Evolutionary conservation across 441 rosid species (phyloP).

Genomic region (Melastoma candidum): DNA sequence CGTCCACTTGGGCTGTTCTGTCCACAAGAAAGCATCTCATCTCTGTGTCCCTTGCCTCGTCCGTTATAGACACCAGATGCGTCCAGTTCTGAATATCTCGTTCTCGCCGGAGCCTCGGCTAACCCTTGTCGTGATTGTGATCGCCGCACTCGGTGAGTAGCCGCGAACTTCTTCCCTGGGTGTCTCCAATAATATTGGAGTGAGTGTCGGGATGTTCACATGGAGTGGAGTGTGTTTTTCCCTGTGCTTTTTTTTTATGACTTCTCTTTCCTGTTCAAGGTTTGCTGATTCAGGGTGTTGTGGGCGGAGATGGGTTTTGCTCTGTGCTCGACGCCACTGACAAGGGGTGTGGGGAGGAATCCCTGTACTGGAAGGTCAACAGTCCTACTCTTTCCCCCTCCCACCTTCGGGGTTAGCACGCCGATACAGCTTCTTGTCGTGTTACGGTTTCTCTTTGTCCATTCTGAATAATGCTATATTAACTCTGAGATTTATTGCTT

Average conservation of each 20-base stretch:
- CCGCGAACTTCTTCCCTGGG: no score
- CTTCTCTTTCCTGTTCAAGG: conserved; percentile 22
- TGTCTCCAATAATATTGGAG: no score
- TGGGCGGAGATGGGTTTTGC: conserved; percentile 57
- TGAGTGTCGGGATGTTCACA: no score
- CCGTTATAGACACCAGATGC: no score
- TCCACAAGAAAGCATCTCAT: no score
- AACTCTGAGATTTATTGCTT: neutral
- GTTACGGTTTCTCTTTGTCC: neutral
- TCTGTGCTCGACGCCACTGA: conserved; percentile 31
- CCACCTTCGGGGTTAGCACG: conserved; percentile 53
- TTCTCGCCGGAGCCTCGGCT: no score
- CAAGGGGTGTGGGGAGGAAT: conserved; percentile 25
- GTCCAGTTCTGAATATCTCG: no score
- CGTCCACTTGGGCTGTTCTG: no score
- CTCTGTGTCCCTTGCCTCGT: no score
- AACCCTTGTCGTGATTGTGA: no score
- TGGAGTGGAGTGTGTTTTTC: no score
- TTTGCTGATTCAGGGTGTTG: conserved; percentile 18
- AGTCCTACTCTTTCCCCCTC: conserved; percentile 81
- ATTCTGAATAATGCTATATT: neutral
- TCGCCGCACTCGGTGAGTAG: no score
- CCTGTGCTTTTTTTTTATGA: neutral
- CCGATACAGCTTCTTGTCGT: neutral
- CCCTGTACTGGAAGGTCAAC: conserved; percentile 74